These are phyloP conservation scores for Thalassiosira mediterranea DNA, from an alignment of 352 stramenopile species.

Conservation along the genomic window DNA sequence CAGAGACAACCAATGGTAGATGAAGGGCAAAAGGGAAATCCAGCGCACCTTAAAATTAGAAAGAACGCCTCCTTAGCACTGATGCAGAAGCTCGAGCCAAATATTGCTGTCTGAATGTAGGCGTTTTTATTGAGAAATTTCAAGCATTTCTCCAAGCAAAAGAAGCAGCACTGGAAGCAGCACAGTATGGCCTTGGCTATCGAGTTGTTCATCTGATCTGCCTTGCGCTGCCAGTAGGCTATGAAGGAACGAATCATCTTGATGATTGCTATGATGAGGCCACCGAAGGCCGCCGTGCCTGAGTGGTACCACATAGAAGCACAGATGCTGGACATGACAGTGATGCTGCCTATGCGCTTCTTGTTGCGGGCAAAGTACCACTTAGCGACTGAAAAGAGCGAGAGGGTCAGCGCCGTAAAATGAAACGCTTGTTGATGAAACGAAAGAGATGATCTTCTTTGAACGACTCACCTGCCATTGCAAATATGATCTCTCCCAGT, in stretches of 20 bases:
- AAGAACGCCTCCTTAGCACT: constrained; percentile 94
- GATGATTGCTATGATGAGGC: constrained; percentile 95
- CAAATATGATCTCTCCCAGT: constrained; percentile 93
- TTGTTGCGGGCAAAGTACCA: constrained; percentile 90
- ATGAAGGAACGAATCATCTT: constrained; percentile 92
- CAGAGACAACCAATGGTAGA: no score
- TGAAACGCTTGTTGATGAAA: no score
- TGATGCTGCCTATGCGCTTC: constrained; percentile 65
- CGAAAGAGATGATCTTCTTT: no score
- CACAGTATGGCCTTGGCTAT: constrained; percentile 87
- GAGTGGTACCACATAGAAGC: constrained; percentile 89
- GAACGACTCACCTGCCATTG: constrained; percentile 86
- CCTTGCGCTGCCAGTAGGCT: constrained; percentile 92
- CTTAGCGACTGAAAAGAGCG: constrained; percentile 43
- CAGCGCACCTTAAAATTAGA: constrained; percentile 92
- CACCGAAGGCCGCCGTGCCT: constrained; percentile 93
- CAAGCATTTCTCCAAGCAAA: constrained; percentile 93
- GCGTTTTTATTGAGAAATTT: constrained; percentile 97
- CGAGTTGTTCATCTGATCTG: constrained; percentile 89
- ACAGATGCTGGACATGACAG: constrained; percentile 60
- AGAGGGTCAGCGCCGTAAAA: constrained; percentile 2
- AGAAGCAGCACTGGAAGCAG: constrained; percentile 92
- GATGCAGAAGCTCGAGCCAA: constrained; percentile 90
- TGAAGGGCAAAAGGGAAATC: no score
- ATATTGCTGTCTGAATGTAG: constrained; percentile 92